A percentile compares a stretch with the other conserved stretches of the same genome.
Conservation (phyloP, 176 grass and related monocot genomes). For the Ensete glaucum region DNA sequence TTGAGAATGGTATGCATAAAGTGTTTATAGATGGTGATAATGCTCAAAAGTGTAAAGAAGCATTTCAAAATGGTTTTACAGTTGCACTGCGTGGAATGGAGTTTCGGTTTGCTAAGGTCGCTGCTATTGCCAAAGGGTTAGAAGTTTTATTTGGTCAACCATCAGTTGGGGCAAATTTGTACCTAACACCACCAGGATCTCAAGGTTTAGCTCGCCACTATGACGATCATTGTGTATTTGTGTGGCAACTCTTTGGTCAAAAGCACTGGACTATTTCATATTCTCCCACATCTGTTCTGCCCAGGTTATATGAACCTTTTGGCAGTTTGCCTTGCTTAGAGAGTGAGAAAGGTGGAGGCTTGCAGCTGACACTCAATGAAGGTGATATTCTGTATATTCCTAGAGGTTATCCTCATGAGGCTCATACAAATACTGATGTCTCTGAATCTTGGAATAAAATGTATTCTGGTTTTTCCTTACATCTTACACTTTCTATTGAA, state of each 20-base stretch:
- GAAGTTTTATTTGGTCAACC: slow-evolving; percentile 81
- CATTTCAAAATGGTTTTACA: slow-evolving; percentile 65
- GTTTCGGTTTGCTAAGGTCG: slow-evolving; percentile 54
- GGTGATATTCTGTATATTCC: slow-evolving; percentile 82
- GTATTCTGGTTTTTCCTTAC: slow-evolving; percentile 38
- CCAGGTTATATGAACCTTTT: slow-evolving; percentile 75
- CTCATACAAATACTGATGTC: slow-evolving; percentile 30
- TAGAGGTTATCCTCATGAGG: slow-evolving; percentile 76
- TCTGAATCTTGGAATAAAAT: slow-evolving; percentile 13
- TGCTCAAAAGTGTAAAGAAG: slow-evolving; percentile 33
- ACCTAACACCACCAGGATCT: slow-evolving; percentile 62
- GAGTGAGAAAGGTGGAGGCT: slow-evolving; percentile 18
- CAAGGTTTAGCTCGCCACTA: slow-evolving; percentile 70
- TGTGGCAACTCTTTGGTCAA: slow-evolving; percentile 59
- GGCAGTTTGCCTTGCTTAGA: slow-evolving; percentile 32
- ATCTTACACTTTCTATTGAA: slow-evolving; percentile 90
- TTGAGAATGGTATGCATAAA: slow-evolving; percentile 9
- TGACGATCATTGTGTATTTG: slow-evolving; percentile 90
- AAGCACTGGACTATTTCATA: slow-evolving; percentile 65
- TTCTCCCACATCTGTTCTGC: slow-evolving; percentile 36
- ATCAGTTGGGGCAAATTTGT: slow-evolving; percentile 76
- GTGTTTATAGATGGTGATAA: not conserved
- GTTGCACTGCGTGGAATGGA: slow-evolving; percentile 81
- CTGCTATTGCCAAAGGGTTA: slow-evolving; percentile 41
- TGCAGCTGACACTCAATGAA: slow-evolving; percentile 45